Percentiles rank a stretch among this genome's conserved stretches.
These are phyloP conservation scores for Ehretia macrophylla DNA, from an alignment of 257 asterid species.

Conservation along the genomic window DNA sequence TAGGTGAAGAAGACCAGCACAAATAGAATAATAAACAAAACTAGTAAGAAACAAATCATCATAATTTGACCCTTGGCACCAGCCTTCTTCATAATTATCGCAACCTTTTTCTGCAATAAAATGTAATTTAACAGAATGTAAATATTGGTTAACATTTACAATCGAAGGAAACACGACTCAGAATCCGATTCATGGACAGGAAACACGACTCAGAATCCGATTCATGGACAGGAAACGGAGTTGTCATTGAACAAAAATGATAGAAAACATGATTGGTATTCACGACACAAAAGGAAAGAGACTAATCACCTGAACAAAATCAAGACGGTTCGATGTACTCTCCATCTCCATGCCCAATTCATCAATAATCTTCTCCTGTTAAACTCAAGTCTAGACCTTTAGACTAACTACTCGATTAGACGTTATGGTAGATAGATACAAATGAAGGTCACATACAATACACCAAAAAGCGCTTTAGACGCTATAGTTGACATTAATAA, in stretches of 20 bases:
- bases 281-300: background rate
- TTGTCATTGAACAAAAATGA: background rate
- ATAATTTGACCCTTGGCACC: constrained; percentile 86
- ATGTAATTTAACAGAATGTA: background rate
- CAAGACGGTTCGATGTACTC: constrained; percentile 91
- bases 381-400: constrained; percentile 5
- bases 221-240: background rate
- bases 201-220: background rate
- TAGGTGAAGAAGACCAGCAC: constrained; percentile 85
- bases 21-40: constrained; percentile 73
- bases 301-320: constrained; percentile 82
- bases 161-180: background rate
- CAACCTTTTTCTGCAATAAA: constrained; percentile 78
- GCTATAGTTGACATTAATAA: background rate
- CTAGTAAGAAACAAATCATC: constrained; percentile 80
- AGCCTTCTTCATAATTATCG: constrained; percentile 93
- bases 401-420: too few species aligned
- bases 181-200: background rate
- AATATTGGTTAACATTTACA: background rate
- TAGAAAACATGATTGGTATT: too few species aligned
- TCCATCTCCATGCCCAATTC: constrained; percentile 90
- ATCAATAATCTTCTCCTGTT: constrained; percentile 78
- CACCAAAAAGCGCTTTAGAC: too few species aligned
- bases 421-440: too few species aligned
- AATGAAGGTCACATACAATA: too few species aligned